Evolutionary conservation across 2,329 filamentous ascomycete species (phyloP), one percentile per base, ranked within the genome.

Genomic region (Rhytidhysteron rufulum): DNA sequence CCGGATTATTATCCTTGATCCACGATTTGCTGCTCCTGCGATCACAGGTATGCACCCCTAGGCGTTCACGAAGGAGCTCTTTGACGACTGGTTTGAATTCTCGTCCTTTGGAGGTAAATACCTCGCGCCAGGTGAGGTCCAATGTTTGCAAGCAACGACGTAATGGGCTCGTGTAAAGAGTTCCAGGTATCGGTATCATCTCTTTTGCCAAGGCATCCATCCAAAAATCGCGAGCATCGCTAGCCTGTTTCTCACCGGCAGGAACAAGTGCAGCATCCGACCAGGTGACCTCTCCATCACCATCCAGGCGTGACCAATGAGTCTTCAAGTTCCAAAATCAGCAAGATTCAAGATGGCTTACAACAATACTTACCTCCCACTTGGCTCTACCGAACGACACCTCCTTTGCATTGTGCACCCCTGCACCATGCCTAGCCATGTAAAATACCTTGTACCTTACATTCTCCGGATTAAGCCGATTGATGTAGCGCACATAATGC

Each of bases 391-490:
- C 80, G 48, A 82, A 83, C 53, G 70, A 80, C 25, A 67, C 68
- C 63, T 84, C 77, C 27, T 80, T 80, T 8, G 77, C 75, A 50
- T 81, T 80, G 57, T 80, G 74, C 27, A 67, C 60, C 2, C 82
- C 82, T 63, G 85, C 73, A n/a, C 83, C 82, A 54, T 86, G 83
- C 25, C 82, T 76, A 25, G 76, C 80, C 58, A 84, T 68, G 58
- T 79, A 80, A 24, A 86, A 55, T 6, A 86, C 67, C 60, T 85
- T 85, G 66, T 83, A n/a, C n/a, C n/a, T n/a, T n/a, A n/a, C n/a
- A n/a, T 67, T 67, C 5, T 59, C 56, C 13, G 52, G 50, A 4
- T 58, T 58, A 2, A 67, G 57, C 3, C 54, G 48, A 61, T 80
- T 80, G 27, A 85, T 57, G 17, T 68, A 58, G 21, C 67, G 49